Evolutionary conservation across 352 stramenopile species (phyloP).

Genomic region (Globisporangium orthogonon): DNA sequence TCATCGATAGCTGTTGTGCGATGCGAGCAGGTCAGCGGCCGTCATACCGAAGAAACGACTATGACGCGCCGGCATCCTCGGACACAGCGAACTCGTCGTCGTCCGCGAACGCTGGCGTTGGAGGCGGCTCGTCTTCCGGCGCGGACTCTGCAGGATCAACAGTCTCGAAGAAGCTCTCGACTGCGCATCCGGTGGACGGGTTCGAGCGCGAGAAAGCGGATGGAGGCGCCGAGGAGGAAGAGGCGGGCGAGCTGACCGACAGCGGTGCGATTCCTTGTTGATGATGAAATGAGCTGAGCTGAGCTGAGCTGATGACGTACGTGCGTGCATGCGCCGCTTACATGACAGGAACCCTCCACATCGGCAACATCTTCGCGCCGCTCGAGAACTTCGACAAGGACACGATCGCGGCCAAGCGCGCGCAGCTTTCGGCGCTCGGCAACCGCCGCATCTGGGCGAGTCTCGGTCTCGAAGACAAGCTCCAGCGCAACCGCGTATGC

Average conservation of each 20-base stretch:
- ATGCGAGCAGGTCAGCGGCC: conserved; percentile 56
- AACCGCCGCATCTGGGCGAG: conserved; percentile 84
- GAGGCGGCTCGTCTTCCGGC: background rate
- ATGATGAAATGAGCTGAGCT: no score
- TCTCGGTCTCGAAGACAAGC: conserved; percentile 77
- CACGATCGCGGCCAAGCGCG: conserved; percentile 72
- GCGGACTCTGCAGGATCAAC: conserved; percentile 4
- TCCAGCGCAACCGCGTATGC: conserved; percentile 37
- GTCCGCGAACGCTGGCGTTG: background rate
- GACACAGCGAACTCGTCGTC: conserved; percentile 20
- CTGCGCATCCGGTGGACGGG: conserved; percentile 28
- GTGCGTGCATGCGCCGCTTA: no score
- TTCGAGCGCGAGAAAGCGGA: conserved; percentile 44
- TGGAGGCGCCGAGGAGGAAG: conserved; percentile 41
- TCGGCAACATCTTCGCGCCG: conserved; percentile 65
- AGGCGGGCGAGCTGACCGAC: conserved; percentile 63
- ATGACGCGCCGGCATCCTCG: conserved; percentile 65
- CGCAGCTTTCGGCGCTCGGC: conserved; percentile 58
- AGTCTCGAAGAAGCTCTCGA: conserved; percentile 35
- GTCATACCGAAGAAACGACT: conserved; percentile 77
- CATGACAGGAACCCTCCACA: conserved; percentile 46
- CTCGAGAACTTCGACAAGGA: conserved; percentile 77
- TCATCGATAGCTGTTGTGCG: background rate
- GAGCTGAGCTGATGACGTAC: background rate
- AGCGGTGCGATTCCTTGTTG: no score